A percentile compares a stretch with the other conserved stretches of the same genome.
Evolutionary conservation across 768 basidiomycete species (phyloP).

Genomic region (Russula foetens): DNA sequence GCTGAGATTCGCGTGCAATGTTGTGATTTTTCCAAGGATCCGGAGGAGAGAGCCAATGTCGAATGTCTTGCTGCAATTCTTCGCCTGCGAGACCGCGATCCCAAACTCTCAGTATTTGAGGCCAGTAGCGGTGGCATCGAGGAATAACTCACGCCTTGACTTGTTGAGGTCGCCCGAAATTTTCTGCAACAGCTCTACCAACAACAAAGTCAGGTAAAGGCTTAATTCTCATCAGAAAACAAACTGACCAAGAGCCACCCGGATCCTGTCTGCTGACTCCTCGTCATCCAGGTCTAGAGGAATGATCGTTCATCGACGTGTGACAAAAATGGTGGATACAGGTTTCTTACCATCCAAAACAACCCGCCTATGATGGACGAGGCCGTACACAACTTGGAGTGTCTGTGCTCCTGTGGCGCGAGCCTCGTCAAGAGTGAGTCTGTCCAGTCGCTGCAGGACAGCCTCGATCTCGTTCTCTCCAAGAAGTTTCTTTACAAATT

Average conservation of each 20-base stretch:
- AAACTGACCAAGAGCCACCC: neutral
- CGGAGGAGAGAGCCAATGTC: conserved; percentile 1
- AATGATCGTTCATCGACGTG: neutral
- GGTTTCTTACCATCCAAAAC: neutral
- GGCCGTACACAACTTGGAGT: neutral
- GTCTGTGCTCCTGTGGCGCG: neutral
- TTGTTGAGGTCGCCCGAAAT: neutral
- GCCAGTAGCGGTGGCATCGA: neutral
- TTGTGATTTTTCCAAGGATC: neutral
- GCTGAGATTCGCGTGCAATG: neutral
- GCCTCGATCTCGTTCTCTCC: neutral
- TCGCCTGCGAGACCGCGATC: neutral
- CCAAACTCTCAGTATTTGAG: neutral
- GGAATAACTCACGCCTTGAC: neutral
- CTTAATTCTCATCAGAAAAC: neutral
- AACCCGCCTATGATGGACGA: neutral
- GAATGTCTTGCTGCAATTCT: neutral
- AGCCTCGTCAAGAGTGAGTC: neutral
- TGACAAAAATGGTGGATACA: too few relatives aligned
- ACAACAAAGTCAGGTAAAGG: neutral
- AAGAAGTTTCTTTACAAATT: neutral
- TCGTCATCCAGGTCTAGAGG: neutral
- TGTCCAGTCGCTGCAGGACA: neutral
- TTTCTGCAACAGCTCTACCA: neutral
- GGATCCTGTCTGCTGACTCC: neutral